A percentile compares a stretch with the other conserved stretches of the same genome.
Evolutionary conservation across 805 yeast genomes (phyloP).

Genomic region (Clavispora vitiphila): DNA sequence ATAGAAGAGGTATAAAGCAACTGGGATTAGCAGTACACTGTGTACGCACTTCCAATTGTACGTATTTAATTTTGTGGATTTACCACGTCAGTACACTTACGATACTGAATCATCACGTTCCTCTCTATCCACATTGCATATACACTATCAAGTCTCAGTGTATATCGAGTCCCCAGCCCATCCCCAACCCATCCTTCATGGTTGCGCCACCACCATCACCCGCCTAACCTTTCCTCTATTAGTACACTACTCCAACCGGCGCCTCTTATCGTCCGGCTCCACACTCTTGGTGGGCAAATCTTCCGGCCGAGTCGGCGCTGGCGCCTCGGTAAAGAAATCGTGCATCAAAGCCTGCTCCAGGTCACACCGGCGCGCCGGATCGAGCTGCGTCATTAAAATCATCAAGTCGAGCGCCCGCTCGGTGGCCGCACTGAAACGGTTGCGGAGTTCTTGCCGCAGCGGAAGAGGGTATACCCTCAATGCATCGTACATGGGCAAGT

Average conservation of each 20-base stretch:
- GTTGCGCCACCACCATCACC: too few relatives aligned
- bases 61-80: too few relatives aligned
- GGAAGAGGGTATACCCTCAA: constrained; percentile 80
- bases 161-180: too few relatives aligned
- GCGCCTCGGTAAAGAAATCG: constrained; percentile 66
- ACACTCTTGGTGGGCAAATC: constrained; percentile 50
- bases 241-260: constrained; percentile 12
- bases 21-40: too few relatives aligned
- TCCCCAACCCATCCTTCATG: too few relatives aligned
- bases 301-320: constrained; percentile 67
- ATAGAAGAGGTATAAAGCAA: too few relatives aligned
- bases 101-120: too few relatives aligned
- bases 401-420: constrained; percentile 75
- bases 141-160: too few relatives aligned
- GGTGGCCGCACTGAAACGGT: constrained; percentile 85
- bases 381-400: constrained; percentile 66
- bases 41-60: too few relatives aligned
- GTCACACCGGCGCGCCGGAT: constrained; percentile 70
- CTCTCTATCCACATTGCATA: too few relatives aligned
- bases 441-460: constrained; percentile 69
- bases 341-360: constrained; percentile 61
- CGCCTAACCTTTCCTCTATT: too few relatives aligned
- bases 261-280: constrained; percentile 15
- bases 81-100: too few relatives aligned
- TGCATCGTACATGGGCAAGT: constrained; percentile 71